Percentiles rank a stretch among this genome's conserved stretches.
phyloP scores from a whole-genome alignment of 495 filamentous ascomycete species.

The Penicillium subrubescens region DNA sequence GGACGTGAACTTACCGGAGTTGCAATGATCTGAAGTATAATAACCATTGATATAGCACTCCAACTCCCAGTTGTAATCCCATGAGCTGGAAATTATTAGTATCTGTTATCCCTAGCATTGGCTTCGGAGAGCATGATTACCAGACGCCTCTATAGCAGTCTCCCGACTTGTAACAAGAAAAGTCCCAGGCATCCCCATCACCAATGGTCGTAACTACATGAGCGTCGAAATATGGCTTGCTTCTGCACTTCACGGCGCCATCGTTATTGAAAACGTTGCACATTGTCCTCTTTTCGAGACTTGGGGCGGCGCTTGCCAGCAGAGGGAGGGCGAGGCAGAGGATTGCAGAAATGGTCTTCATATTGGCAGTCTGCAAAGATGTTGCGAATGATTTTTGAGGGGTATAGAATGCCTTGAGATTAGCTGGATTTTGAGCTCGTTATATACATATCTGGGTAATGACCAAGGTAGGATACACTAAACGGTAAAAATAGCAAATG shows the following conservation, averaged over 20 bases:
- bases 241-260: slow-evolving; percentile 1
- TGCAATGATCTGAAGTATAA: slow-evolving; percentile 5
- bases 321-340: slow-evolving; percentile 1
- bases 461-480: not conserved
- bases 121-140: not conserved
- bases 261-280: slow-evolving; percentile 5
- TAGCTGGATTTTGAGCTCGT: not conserved
- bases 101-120: not conserved
- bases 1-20: not conserved
- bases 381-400: not conserved
- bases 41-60: slow-evolving; percentile 6
- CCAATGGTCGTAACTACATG: slow-evolving; percentile 1
- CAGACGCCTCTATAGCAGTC: not conserved
- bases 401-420: not conserved
- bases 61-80: slow-evolving; percentile 1
- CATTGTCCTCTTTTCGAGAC: not conserved
- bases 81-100: not conserved
- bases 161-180: slow-evolving; percentile 3
- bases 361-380: not conserved
- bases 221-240: not conserved
- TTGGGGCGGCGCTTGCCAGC: not conserved
- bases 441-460: not conserved
- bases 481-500: not conserved
- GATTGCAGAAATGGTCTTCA: not conserved
- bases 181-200: slow-evolving; percentile 5